These are phyloP conservation scores for Oryza brachyantha DNA, from an alignment of 176 grass and related monocot genomes.

Conservation along the genomic window DNA sequence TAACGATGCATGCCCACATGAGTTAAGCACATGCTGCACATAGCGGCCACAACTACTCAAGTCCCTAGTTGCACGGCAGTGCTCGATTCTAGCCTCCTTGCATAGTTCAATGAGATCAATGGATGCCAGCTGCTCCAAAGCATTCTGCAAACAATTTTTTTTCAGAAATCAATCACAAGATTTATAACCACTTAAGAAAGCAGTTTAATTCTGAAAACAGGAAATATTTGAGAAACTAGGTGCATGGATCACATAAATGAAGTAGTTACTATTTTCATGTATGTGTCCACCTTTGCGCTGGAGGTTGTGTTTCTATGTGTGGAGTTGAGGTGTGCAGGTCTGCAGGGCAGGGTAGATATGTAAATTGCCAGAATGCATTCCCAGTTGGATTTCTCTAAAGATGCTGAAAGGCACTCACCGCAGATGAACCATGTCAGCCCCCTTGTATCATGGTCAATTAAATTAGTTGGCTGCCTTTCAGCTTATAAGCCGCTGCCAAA, in stretches of 20 bases:
- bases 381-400: neutral
- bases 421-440: neutral
- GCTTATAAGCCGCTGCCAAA: too few species aligned
- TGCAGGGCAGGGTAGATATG: neutral
- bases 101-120: constrained; percentile 87
- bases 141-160: constrained; percentile 57
- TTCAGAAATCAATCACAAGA: constrained; percentile 8
- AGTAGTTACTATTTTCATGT: neutral
- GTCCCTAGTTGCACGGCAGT: constrained; percentile 86
- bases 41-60: constrained; percentile 81
- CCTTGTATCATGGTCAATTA: neutral
- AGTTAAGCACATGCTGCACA: constrained; percentile 78
- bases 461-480: too few species aligned
- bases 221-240: neutral
- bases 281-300: neutral
- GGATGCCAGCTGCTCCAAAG: constrained; percentile 81
- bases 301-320: neutral
- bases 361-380: neutral
- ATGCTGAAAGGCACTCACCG: neutral
- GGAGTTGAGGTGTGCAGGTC: neutral
- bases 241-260: neutral
- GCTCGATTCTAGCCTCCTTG: constrained; percentile 87
- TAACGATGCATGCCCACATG: constrained; percentile 88
- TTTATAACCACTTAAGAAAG: neutral
- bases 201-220: neutral